These are phyloP conservation scores for Metschnikowia kofuensis DNA, from an alignment of 805 yeast genomes.

Conservation along the genomic window DNA sequence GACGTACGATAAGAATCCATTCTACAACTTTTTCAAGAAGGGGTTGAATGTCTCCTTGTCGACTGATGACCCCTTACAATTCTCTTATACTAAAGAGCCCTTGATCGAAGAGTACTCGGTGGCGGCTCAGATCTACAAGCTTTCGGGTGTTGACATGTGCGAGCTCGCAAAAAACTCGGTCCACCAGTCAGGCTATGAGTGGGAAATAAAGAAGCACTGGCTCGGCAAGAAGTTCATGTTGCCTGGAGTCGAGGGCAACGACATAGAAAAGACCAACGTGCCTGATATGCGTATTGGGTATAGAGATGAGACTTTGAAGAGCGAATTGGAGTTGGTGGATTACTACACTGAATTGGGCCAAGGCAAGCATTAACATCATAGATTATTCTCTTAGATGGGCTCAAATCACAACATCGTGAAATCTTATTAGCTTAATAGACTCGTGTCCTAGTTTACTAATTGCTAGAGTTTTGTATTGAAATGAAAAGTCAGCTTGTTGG, in stretches of 20 bases:
- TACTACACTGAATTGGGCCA: slow-evolving; percentile 43
- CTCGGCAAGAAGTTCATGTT: slow-evolving; percentile 61
- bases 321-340: slow-evolving; percentile 67
- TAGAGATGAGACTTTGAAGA: slow-evolving; percentile 73
- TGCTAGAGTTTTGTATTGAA: no score
- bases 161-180: slow-evolving; percentile 94
- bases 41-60: slow-evolving; percentile 94
- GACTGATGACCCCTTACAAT: slow-evolving; percentile 97
- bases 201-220: slow-evolving; percentile 86
- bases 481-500: no score
- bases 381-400: no score
- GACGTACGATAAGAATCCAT: slow-evolving; percentile 96
- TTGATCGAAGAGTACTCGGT: slow-evolving; percentile 96
- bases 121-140: slow-evolving; percentile 95
- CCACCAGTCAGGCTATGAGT: slow-evolving; percentile 91
- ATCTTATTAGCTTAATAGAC: no score
- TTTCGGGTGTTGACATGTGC: slow-evolving; percentile 95
- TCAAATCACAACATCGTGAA: no score
- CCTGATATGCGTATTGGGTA: slow-evolving; percentile 85
- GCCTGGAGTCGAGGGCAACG: slow-evolving; percentile 76
- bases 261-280: slow-evolving; percentile 90
- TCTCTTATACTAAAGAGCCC: slow-evolving; percentile 95
- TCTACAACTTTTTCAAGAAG: slow-evolving; percentile 83
- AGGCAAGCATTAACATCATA: slow-evolving; percentile 1
- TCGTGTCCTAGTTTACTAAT: no score